Conservation (phyloP, 345 rosid species). For the Dipteronia dyeriana region DNA sequence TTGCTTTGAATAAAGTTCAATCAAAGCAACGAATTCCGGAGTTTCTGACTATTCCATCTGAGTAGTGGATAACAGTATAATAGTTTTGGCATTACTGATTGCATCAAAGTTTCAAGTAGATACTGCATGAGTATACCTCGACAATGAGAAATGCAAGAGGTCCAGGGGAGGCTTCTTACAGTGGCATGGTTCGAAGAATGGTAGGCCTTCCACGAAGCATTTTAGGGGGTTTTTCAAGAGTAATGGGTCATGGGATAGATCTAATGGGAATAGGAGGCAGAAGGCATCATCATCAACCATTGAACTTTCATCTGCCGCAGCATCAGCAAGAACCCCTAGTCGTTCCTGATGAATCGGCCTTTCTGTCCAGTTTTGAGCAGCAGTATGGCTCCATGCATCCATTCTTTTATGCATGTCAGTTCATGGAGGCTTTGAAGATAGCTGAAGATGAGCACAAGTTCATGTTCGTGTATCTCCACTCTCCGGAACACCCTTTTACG, state of each 20-base stretch:
- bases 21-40: constrained; percentile 12
- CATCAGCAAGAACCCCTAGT: constrained; percentile 21
- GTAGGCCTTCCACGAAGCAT: constrained; percentile 53
- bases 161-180: constrained; percentile 32
- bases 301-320: constrained; percentile 27
- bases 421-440: constrained; percentile 49
- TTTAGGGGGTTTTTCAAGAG: constrained; percentile 49
- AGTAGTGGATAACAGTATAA: neutral
- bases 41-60: constrained; percentile 2
- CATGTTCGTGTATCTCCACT: constrained; percentile 59
- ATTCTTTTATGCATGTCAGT: constrained; percentile 47
- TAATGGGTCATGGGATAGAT: constrained; percentile 32
- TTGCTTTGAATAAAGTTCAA: constrained; percentile 27
- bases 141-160: constrained; percentile 23
- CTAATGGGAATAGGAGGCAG: constrained; percentile 33
- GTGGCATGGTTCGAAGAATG: constrained; percentile 49
- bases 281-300: constrained; percentile 33
- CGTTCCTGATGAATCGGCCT: constrained; percentile 46
- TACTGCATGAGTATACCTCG: neutral
- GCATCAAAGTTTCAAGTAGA: neutral
- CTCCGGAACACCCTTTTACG: constrained; percentile 55
- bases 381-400: constrained; percentile 56
- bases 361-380: constrained; percentile 51
- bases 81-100: neutral
- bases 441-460: constrained; percentile 55